These are phyloP conservation scores for Rhodofomes roseus DNA, from an alignment of 1,284 basidiomycete species.

Conservation along the genomic window DNA sequence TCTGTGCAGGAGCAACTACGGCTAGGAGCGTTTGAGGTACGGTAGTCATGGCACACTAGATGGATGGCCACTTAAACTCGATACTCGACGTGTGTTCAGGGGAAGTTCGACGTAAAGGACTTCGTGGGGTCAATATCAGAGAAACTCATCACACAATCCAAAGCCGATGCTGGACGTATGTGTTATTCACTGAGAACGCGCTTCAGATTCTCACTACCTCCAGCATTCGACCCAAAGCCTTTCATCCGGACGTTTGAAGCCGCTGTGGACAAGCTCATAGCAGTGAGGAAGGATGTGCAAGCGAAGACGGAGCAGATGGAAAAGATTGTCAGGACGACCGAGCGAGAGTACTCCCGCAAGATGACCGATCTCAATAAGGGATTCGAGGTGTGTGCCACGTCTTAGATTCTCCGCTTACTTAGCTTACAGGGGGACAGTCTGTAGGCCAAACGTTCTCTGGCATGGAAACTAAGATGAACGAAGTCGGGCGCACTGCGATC, in stretches of 20 bases:
- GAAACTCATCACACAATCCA: conserved; percentile 81
- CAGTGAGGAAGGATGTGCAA: conserved; percentile 85
- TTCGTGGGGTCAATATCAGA: conserved; percentile 86
- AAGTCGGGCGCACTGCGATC: conserved; percentile 93
- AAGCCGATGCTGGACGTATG: conserved; percentile 80
- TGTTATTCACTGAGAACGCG: conserved; percentile 17
- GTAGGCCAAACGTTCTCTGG: conserved; percentile 80
- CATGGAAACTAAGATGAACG: conserved; percentile 87
- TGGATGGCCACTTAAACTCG: too few species aligned
- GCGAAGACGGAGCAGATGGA: conserved; percentile 88
- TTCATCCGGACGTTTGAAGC: conserved; percentile 92
- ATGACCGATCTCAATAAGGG: conserved; percentile 89
- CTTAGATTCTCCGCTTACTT: background rate
- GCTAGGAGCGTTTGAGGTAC: conserved; percentile 29
- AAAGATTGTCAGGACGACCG: conserved; percentile 85
- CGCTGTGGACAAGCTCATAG: conserved; percentile 83
- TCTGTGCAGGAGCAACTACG: conserved; percentile 25
- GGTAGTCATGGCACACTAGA: background rate
- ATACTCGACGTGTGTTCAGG: conserved; percentile 39
- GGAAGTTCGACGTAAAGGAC: conserved; percentile 89
- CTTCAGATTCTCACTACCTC: background rate
- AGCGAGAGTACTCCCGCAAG: conserved; percentile 92
- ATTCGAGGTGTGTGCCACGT: conserved; percentile 67
- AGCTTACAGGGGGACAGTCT: conserved; percentile 40
- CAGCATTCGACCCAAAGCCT: conserved; percentile 92